Conservation (phyloP, 176 grass and related monocot genomes). For the Cymbopogon citratus region DNA sequence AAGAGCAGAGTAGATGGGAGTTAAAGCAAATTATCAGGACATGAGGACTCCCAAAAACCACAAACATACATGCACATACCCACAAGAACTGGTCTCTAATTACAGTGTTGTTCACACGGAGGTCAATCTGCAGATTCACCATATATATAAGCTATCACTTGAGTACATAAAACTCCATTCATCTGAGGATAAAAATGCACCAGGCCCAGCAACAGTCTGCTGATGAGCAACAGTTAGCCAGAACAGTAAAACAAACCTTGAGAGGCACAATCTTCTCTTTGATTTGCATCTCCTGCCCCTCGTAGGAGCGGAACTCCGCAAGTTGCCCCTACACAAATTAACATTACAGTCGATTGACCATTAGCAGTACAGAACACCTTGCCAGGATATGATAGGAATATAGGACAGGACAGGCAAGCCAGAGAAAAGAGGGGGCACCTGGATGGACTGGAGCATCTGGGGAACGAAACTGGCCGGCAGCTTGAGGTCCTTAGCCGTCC, state of each 20-base stretch:
- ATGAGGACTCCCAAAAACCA: neutral
- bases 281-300: constrained; percentile 95
- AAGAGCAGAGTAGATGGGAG: neutral
- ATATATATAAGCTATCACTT: neutral
- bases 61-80: constrained; percentile 39
- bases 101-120: constrained; percentile 79
- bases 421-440: constrained; percentile 27
- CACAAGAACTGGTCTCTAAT: constrained; percentile 90
- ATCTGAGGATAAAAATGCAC: constrained; percentile 3
- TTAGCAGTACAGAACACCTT: neutral
- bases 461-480: constrained; percentile 61
- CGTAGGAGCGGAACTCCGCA: constrained; percentile 82
- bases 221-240: neutral
- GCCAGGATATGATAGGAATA: neutral
- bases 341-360: neutral
- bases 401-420: neutral
- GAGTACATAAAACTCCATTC: neutral
- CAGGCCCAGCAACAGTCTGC: neutral
- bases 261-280: constrained; percentile 91
- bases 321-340: constrained; percentile 52
- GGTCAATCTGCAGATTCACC: constrained; percentile 65
- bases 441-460: constrained; percentile 90
- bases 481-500: constrained; percentile 93
- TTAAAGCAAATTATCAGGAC: neutral
- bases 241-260: constrained; percentile 53